These are phyloP conservation scores for Physcomitrium patens DNA, from an alignment of 225 moss, liverwort and hornwort genomes.

Conservation along the genomic window DNA sequence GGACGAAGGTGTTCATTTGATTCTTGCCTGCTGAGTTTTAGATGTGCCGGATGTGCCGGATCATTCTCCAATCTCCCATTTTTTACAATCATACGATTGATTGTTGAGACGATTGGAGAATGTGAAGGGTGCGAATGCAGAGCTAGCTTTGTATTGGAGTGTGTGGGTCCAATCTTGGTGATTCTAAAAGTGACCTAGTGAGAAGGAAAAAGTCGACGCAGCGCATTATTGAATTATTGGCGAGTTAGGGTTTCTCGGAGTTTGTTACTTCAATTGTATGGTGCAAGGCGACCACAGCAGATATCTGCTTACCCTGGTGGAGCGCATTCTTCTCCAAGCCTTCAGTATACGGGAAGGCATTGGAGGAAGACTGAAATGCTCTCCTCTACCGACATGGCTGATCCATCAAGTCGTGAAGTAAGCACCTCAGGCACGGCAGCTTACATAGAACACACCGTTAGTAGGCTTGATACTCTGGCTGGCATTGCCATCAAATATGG, in stretches of 20 bases:
- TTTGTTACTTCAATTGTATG: conserved; percentile 11
- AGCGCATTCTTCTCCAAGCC: conserved; percentile 16
- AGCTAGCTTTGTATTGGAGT: neutral
- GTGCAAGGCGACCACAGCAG: conserved; percentile 14
- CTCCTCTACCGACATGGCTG: conserved; percentile 33
- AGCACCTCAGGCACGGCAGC: conserved; percentile 64
- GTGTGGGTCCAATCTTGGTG: conserved; percentile 9
- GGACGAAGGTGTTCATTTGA: neutral
- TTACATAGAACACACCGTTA: conserved; percentile 79
- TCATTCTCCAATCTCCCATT: too few species aligned
- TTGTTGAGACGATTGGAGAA: neutral
- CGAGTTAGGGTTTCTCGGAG: conserved; percentile 31
- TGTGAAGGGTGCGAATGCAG: neutral
- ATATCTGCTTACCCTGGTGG: neutral
- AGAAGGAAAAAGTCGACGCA: neutral
- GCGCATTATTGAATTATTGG: conserved; percentile 15
- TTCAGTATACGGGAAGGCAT: conserved; percentile 27
- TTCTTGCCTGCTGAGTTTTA: conserved; percentile 14
- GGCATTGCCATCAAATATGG: conserved; percentile 92
- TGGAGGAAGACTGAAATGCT: conserved; percentile 36
- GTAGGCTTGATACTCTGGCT: conserved; percentile 78
- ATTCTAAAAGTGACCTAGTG: neutral
- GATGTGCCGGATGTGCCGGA: conserved; percentile 24
- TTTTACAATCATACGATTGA: too few species aligned
- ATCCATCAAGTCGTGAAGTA: conserved; percentile 53